Evolutionary conservation across 768 basidiomycete species (phyloP).

Genomic region (Hypholoma sublateritium): DNA sequence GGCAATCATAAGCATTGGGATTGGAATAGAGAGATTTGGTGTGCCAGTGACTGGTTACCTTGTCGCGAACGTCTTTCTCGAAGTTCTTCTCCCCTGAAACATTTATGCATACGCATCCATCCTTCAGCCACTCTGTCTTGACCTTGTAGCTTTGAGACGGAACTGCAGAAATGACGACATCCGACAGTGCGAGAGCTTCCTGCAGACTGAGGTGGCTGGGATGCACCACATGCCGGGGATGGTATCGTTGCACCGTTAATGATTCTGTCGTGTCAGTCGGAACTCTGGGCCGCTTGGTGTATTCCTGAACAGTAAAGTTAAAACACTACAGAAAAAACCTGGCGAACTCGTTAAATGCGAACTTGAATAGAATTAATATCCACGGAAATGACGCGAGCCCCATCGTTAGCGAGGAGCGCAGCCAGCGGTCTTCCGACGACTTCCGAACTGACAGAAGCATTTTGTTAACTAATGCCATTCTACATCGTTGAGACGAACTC

Average conservation of each 20-base stretch:
- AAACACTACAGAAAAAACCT: neutral
- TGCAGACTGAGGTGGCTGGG: slow-evolving; percentile 67
- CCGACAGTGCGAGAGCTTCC: slow-evolving; percentile 81
- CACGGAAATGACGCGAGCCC: slow-evolving; percentile 91
- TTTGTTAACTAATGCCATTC: neutral
- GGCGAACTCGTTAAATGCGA: neutral
- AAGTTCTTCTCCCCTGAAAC: slow-evolving; percentile 97
- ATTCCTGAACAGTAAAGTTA: slow-evolving; percentile 53
- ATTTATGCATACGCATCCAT: slow-evolving; percentile 92
- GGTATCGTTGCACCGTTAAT: slow-evolving; percentile 53
- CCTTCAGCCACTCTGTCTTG: slow-evolving; percentile 85
- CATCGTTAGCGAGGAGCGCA: slow-evolving; percentile 93
- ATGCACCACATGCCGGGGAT: slow-evolving; percentile 82
- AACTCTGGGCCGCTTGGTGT: slow-evolving; percentile 81
- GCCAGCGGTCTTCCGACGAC: slow-evolving; percentile 98
- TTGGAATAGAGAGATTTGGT: too few relatives aligned
- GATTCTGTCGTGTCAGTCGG: slow-evolving; percentile 29
- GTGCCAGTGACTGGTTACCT: too few relatives aligned
- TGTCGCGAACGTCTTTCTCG: slow-evolving; percentile 87
- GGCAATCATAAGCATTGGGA: too few relatives aligned
- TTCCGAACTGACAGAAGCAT: slow-evolving; percentile 63
- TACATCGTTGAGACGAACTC: neutral
- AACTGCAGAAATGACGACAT: slow-evolving; percentile 94
- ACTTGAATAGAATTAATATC: slow-evolving; percentile 95
- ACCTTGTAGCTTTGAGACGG: slow-evolving; percentile 85